Conservation (phyloP, 495 filamentous ascomycete species). For the Hypoxylon trugodes region DNA sequence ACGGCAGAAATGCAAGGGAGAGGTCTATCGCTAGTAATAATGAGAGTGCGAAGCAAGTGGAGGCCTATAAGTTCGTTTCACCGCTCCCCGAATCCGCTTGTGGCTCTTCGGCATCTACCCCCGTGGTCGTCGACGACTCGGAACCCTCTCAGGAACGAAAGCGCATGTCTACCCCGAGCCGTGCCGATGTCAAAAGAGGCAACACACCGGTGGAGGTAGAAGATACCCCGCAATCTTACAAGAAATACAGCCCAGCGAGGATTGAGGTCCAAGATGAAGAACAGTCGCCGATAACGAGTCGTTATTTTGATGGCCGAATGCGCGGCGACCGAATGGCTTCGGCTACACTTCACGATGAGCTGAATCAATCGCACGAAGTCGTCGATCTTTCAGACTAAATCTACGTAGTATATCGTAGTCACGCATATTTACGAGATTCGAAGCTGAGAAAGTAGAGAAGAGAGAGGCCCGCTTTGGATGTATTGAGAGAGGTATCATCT, state of each 20-base stretch:
- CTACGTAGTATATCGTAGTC: not conserved
- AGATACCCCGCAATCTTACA: not conserved
- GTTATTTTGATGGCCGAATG: slow-evolving; percentile 24
- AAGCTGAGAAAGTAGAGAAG: not conserved
- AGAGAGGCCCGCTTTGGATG: slow-evolving; percentile 5
- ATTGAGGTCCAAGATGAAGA: not conserved
- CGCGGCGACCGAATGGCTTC: slow-evolving; percentile 20
- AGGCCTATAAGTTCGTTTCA: slow-evolving; percentile 14
- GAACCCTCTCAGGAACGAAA: not conserved
- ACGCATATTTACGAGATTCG: not conserved
- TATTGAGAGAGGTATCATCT: slow-evolving; percentile 3
- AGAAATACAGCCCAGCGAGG: not conserved
- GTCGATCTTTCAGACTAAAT: slow-evolving; percentile 33
- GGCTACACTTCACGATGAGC: slow-evolving; percentile 29
- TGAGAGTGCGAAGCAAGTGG: not conserved
- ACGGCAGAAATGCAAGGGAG: not conserved
- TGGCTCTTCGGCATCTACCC: slow-evolving; percentile 17
- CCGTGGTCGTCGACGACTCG: slow-evolving; percentile 23
- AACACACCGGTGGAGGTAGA: not conserved
- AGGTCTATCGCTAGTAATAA: not conserved
- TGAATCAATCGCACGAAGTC: not conserved
- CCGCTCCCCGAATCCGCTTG: slow-evolving; percentile 7
- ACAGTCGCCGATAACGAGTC: slow-evolving; percentile 13
- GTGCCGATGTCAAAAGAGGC: not conserved
- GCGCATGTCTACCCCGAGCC: not conserved